Evolutionary conservation across 2,329 filamentous ascomycete genomes (phyloP).

Genomic region (Magnaporthiopsis incrustans): DNA sequence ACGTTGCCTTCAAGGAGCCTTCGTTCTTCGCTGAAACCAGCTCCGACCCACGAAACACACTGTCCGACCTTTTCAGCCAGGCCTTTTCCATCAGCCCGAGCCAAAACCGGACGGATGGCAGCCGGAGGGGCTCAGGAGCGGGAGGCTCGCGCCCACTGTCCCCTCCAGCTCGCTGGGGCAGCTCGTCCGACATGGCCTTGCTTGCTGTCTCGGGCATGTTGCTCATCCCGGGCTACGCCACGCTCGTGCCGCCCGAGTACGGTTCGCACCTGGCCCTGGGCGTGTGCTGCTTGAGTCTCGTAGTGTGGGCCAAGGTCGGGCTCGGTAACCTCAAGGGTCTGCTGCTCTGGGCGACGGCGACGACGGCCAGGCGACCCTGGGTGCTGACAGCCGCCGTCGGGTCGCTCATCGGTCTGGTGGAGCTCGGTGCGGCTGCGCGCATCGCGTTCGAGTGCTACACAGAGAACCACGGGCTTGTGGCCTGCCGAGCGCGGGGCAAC

Average conservation of each 20-base stretch:
- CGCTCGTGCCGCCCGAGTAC: conserved; percentile 1
- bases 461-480: neutral
- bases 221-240: conserved; percentile 3
- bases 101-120: conserved; percentile 15
- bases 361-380: neutral
- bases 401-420: neutral
- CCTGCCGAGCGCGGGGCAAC: neutral
- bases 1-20: conserved; percentile 47
- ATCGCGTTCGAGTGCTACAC: neutral
- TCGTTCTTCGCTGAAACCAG: conserved; percentile 47
- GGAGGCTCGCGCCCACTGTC: neutral
- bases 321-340: neutral
- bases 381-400: neutral
- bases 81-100: conserved; percentile 33
- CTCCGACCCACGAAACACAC: conserved; percentile 32
- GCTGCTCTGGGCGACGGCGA: neutral
- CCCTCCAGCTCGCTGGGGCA: neutral
- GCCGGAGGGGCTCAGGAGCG: neutral
- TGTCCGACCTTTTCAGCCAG: conserved; percentile 36
- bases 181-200: conserved; percentile 2
- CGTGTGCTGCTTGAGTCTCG: conserved; percentile 3
- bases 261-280: conserved; percentile 1
- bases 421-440: neutral
- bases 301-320: neutral
- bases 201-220: conserved; percentile 2